Evolutionary conservation across 2,329 filamentous ascomycete species (phyloP), one percentile per base, ranked within the genome.

Genomic region (Hortaea werneckii): DNA sequence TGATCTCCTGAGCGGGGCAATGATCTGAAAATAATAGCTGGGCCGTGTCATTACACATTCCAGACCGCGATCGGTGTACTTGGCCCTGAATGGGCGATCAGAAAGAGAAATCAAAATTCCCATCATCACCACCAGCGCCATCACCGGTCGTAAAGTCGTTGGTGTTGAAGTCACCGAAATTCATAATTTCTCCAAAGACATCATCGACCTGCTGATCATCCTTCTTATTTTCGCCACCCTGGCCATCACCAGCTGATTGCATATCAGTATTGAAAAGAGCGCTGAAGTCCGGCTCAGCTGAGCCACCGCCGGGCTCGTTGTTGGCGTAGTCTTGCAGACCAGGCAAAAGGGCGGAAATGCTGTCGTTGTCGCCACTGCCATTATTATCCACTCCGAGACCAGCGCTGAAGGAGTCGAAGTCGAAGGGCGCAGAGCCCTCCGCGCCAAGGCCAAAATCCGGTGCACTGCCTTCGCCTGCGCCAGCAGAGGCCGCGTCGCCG

Each of bases 321-420:
- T 67, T 68, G 12, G 67, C 63, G 53, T 66, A 68, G 54, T 66
- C 60, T 49, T 70, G 60, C 43, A 71, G 54, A 45, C 69, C 62
- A 34, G 69, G 59, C 5, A 67, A 54, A 6, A 70, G 58, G 2
- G 65, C 61, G 7, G 58, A 59, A 28, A 68, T 60, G 49, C 56
- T 54, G 49, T 58, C 51, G 42, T 60, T 58, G 27, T 53, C 55
- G 29, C 45, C 44, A 20, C 20, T 20, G 27, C 42, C 44, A 11
- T 47, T 51, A 37, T 41, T 35, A 38, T 30, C 42, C 20, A 49
- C 49, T 37, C 54, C 54, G 40, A 52, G 52, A 37, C 38, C 44
- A 37, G 46, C 49, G 39, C 42, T 53, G 45, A 60, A 61, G 26
- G 60, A 55, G 42, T 54, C 54, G 46, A 66, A 66, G 55, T 65